A percentile compares a stretch with the other conserved stretches of the same genome.
These are phyloP conservation scores for Chenopodium berlandieri DNA, from an alignment of 148 eudicot genomes.

Conservation along the genomic window DNA sequence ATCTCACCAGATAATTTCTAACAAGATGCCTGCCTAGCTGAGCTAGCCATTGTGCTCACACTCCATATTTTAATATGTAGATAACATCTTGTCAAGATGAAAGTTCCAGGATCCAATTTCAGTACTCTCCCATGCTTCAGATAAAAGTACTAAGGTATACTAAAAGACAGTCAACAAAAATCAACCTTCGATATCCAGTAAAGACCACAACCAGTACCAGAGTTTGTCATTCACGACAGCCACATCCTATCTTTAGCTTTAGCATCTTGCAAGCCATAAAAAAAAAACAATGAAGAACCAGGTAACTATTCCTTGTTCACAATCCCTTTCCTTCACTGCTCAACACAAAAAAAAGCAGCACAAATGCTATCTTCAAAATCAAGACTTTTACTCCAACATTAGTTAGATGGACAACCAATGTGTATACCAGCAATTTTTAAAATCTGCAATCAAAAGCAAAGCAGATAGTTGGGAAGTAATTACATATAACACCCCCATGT, in stretches of 20 bases:
- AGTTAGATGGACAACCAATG: neutral
- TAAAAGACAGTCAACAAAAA: neutral
- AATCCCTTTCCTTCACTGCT: neutral
- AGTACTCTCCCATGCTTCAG: neutral
- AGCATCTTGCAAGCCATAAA: neutral
- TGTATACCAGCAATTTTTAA: neutral
- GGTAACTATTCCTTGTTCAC: neutral
- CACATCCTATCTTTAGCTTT: neutral
- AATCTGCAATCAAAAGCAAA: constrained; percentile 8
- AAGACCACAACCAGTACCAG: neutral
- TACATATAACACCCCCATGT: neutral
- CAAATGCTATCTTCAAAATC: neutral
- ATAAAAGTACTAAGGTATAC: neutral
- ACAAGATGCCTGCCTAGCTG: constrained; percentile 4
- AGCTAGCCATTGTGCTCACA: neutral
- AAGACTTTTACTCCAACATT: neutral
- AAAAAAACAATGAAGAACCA: neutral
- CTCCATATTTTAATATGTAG: neutral
- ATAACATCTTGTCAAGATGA: neutral
- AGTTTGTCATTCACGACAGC: neutral
- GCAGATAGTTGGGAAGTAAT: constrained; percentile 7
- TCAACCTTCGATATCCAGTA: neutral
- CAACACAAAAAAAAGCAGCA: neutral
- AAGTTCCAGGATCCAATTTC: neutral
- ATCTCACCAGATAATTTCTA: neutral